phyloP scores from a whole-genome alignment of 257 asterid species.

The Thymus quinquecostatus region DNA sequence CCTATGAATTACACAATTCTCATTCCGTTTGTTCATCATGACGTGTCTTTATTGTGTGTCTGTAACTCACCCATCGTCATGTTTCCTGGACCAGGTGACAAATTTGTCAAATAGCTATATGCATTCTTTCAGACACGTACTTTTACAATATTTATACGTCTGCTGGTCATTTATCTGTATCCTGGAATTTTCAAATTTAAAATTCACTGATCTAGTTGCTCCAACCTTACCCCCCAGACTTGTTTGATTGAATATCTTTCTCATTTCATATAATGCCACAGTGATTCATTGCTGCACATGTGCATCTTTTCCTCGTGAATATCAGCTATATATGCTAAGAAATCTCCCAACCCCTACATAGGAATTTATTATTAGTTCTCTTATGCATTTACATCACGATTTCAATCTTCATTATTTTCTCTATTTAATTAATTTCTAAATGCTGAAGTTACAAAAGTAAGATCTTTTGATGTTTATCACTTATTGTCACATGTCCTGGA shows the following conservation, averaged over 20 bases:
- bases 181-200: neutral
- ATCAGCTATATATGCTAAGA: slow-evolving; percentile 18
- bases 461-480: slow-evolving; percentile 2
- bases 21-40: slow-evolving; percentile 4
- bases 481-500: slow-evolving; percentile 9
- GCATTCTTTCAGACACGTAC: neutral
- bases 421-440: neutral
- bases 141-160: neutral
- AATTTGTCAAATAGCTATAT: slow-evolving; percentile 9
- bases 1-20: slow-evolving; percentile 8
- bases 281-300: slow-evolving; percentile 8
- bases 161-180: neutral
- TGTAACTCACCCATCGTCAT: neutral
- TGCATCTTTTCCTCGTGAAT: slow-evolving; percentile 22
- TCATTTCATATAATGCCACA: neutral
- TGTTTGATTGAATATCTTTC: slow-evolving; percentile 10
- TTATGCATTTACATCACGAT: slow-evolving; percentile 1
- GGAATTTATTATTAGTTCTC: neutral
- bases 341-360: slow-evolving; percentile 5
- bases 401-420: slow-evolving; percentile 12
- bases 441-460: neutral
- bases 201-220: neutral
- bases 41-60: neutral
- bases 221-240: neutral
- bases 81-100: neutral